Conservation (phyloP, 2,329 filamentous ascomycete genomes). For the Alternaria sp. region DNA sequence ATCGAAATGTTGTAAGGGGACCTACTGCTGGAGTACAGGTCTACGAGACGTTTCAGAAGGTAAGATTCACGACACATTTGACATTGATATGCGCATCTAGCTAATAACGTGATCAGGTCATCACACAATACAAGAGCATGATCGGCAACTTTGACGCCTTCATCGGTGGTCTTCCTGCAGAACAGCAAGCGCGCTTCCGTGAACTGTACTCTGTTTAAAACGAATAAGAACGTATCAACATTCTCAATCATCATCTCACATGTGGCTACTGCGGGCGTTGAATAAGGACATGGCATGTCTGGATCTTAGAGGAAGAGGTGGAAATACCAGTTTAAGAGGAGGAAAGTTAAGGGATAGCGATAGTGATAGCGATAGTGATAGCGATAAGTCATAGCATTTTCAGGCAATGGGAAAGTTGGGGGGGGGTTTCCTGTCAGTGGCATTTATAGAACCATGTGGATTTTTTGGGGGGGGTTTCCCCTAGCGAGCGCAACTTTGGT, state of each 20-base stretch:
- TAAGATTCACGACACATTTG: constrained; percentile 54
- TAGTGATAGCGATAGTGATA: neutral
- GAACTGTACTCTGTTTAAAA: constrained; percentile 53
- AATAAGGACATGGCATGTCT: constrained; percentile 20
- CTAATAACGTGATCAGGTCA: constrained; percentile 52
- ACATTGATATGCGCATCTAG: neutral
- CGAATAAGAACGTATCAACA: neutral
- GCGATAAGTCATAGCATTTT: constrained; percentile 4
- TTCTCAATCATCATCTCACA: constrained; percentile 26
- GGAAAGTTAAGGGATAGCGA: neutral
- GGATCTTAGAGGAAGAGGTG: constrained; percentile 35
- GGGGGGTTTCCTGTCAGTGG: neutral
- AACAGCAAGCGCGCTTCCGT: constrained; percentile 56
- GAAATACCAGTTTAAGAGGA: constrained; percentile 26
- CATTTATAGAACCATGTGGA: constrained; percentile 5
- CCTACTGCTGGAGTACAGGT: constrained; percentile 70
- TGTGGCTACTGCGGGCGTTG: constrained; percentile 38
- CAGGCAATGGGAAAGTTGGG: neutral
- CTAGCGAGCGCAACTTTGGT: neutral
- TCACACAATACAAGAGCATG: constrained; percentile 63
- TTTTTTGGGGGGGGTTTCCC: neutral
- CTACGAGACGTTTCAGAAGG: constrained; percentile 69
- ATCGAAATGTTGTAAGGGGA: constrained; percentile 62
- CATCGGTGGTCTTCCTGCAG: constrained; percentile 56
- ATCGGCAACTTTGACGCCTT: constrained; percentile 64